Base-by-base conservation (phyloP, 441 rosid species). In the Gossypium trilobum region DNA sequence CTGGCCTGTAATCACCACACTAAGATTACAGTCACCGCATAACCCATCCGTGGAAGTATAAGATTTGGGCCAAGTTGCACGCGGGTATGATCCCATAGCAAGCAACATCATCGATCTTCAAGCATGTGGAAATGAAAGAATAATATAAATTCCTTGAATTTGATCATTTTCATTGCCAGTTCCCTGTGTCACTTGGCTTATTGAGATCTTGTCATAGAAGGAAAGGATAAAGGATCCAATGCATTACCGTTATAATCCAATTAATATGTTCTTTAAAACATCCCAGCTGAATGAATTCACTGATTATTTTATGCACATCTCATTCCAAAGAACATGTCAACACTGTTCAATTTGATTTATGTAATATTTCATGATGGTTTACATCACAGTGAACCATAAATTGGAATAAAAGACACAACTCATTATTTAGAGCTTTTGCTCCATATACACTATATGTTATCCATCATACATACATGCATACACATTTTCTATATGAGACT, bases 1-100 rank as follows among this genome's bases (percentile, higher is more conserved):
- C 55, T 65, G 70, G 70, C 55, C 55, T 22, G 70, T 22, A 65
- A 65, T 65, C 11, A 42, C 31, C 33, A 42, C 69, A 64, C 31
- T 10, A 25, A 63, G 51, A 39, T 33, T 33, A 33, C 14, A 62
- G 8, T 39, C 19, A 10, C 68, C 52, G 11, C 68, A 39, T 13
- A 62, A 63, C 22, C 51, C 68, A 63, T 63, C 51, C 16, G 13
- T 4, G 8, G 4, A 36, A 2, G 10, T 16, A 48, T 31, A 33
- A 61, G 3, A 33, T 19, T 63, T 39, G 14, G 0, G 11, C 3
- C 23, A 8, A 7, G n/a, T 17, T 31, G 14, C 23, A 16, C n/a
- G 2, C 8, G 39, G 6, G 39, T 39, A 59, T n/a, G 64, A 27
- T 17, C 36, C n/a, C 1, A 1, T 1, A 5, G 22, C 46, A 61